phyloP scores from a whole-genome alignment of 441 rosid species.

The Pelargonium cotyledonis region DNA sequence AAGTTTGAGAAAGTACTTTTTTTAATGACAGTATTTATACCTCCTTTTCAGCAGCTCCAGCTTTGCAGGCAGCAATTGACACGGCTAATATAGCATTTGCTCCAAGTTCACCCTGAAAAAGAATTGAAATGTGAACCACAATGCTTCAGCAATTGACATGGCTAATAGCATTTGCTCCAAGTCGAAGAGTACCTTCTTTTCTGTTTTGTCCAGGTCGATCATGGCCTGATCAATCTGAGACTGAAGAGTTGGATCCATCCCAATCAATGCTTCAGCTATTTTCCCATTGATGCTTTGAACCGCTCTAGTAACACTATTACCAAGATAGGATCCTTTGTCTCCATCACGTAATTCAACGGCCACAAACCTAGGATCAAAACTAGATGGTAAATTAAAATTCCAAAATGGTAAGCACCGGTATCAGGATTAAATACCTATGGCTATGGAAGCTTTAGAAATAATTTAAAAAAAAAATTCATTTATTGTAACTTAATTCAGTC shows the following conservation, averaged over 20 bases:
- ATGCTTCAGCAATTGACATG: neutral
- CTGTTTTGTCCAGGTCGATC: constrained; percentile 91
- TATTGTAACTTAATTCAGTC: neutral
- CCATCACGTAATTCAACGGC: constrained; percentile 93
- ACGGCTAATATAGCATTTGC: constrained; percentile 91
- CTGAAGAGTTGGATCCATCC: constrained; percentile 93
- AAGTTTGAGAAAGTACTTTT: constrained; percentile 5
- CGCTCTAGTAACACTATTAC: constrained; percentile 83
- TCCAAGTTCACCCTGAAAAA: constrained; percentile 74
- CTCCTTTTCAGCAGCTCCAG: constrained; percentile 99
- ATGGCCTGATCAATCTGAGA: constrained; percentile 90
- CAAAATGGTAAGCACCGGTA: no score
- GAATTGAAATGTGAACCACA: constrained; percentile 17
- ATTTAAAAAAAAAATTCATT: neutral
- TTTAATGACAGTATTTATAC: constrained; percentile 25
- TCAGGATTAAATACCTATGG: no score
- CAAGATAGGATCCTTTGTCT: constrained; percentile 82
- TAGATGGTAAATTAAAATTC: neutral
- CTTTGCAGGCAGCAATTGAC: constrained; percentile 96
- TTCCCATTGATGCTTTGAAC: constrained; percentile 83
- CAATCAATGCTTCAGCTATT: constrained; percentile 75
- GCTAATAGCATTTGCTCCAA: neutral
- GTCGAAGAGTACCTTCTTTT: constrained; percentile 56
- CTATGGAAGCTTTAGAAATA: no score
- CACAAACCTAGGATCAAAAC: constrained; percentile 54